Evolutionary conservation across 495 filamentous ascomycete species (phyloP).

Genomic region (Penicillium taxi): DNA sequence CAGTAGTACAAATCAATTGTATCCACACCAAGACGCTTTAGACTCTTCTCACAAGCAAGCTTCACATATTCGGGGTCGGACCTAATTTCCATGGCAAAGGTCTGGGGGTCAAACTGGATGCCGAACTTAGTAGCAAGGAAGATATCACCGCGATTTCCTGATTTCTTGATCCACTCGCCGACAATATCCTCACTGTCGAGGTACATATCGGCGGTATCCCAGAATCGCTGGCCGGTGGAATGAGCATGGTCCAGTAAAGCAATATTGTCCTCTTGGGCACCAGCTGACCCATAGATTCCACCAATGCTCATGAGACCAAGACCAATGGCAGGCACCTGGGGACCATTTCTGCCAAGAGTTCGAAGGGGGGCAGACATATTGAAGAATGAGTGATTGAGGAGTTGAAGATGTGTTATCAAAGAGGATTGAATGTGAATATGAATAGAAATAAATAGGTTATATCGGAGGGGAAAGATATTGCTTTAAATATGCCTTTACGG

Average conservation of each 20-base stretch:
- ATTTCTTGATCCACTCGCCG: constrained; percentile 49
- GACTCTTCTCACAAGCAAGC: constrained; percentile 42
- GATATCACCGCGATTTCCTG: constrained; percentile 48
- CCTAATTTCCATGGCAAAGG: constrained; percentile 16
- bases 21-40: constrained; percentile 44
- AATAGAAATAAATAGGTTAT: too few species aligned
- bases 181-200: constrained; percentile 40
- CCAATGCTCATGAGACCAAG: constrained; percentile 49
- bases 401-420: background rate
- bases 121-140: constrained; percentile 54
- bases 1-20: constrained; percentile 57
- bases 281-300: constrained; percentile 37
- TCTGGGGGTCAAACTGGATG: constrained; percentile 12
- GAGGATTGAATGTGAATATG: background rate
- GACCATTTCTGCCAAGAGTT: constrained; percentile 44
- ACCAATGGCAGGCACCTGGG: constrained; percentile 46
- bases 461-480: background rate
- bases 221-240: constrained; percentile 48
- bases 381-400: background rate
- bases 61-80: constrained; percentile 48
- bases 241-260: constrained; percentile 38
- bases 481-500: constrained; percentile 9
- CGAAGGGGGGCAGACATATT: constrained; percentile 21
- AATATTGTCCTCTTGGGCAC: constrained; percentile 25
- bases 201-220: constrained; percentile 52